Evolutionary conservation across 805 yeast genomes (phyloP).

Genomic region (Kluyveromyces aestuarii): DNA sequence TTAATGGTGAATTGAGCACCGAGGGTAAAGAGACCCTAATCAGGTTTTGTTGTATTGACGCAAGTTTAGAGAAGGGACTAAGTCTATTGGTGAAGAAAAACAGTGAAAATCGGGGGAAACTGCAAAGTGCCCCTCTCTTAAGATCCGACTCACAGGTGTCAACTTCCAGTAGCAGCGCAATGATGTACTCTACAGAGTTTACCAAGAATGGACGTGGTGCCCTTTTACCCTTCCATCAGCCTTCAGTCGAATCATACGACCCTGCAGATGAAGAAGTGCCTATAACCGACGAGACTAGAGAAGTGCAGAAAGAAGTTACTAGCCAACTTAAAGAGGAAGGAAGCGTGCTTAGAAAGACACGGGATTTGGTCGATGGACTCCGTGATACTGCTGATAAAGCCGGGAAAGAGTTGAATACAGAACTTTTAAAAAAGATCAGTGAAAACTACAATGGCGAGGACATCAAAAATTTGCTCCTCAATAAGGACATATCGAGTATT

Average conservation of each 20-base stretch:
- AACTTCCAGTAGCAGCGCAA: neutral
- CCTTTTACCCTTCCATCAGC: conserved; percentile 31
- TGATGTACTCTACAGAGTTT: conserved; percentile 17
- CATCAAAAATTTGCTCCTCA: conserved; percentile 29
- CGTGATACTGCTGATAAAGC: conserved; percentile 3
- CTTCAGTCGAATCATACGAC: conserved; percentile 18
- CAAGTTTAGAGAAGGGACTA: conserved; percentile 53
- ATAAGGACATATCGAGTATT: conserved; percentile 32
- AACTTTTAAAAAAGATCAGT: conserved; percentile 21
- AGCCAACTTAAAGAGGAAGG: conserved; percentile 20
- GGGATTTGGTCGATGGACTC: conserved; percentile 9
- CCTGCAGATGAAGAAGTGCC: conserved; percentile 27
- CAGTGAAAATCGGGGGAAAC: neutral
- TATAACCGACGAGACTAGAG: conserved; percentile 14
- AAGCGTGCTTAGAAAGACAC: conserved; percentile 15
- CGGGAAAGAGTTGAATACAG: conserved; percentile 12
- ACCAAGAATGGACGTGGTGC: conserved; percentile 26
- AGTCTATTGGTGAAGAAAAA: conserved; percentile 26
- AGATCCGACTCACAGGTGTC: conserved; percentile 1
- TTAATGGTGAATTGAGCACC: conserved; percentile 43
- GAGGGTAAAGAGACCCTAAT: conserved; percentile 77
- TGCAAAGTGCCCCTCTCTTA: neutral
- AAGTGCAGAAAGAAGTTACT: conserved; percentile 7
- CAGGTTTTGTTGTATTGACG: conserved; percentile 60
- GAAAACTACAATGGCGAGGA: conserved; percentile 29